A percentile compares a stretch with the other conserved stretches of the same genome.
phyloP scores from a whole-genome alignment of 176 grass and related monocot species.

The Canna indica region DNA sequence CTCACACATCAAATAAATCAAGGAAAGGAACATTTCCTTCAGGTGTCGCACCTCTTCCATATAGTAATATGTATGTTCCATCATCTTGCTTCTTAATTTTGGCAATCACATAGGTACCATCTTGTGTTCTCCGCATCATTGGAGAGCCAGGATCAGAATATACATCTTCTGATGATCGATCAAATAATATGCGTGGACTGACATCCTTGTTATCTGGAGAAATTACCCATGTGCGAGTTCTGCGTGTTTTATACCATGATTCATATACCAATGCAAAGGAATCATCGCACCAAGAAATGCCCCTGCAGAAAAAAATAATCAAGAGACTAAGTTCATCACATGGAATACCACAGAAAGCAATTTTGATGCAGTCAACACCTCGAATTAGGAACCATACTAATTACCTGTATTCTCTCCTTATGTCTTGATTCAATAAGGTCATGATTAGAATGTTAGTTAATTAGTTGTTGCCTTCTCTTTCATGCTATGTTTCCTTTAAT shows the following conservation, averaged over 20 bases:
- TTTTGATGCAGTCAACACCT: no score
- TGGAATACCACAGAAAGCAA: neutral
- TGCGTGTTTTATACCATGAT: slow-evolving; percentile 97
- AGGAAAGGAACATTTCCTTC: slow-evolving; percentile 97
- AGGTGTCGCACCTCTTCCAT: slow-evolving; percentile 93
- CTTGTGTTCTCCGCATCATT: slow-evolving; percentile 81
- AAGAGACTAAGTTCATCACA: neutral
- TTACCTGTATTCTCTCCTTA: no score
- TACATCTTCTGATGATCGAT: slow-evolving; percentile 95
- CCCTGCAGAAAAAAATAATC: slow-evolving; percentile 40
- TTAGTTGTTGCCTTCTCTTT: no score
- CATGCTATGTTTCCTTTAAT: no score
- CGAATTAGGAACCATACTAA: no score
- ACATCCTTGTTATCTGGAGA: slow-evolving; percentile 69
- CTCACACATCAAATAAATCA: slow-evolving; percentile 97
- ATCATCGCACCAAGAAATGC: slow-evolving; percentile 85
- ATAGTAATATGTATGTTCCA: slow-evolving; percentile 67
- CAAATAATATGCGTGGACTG: slow-evolving; percentile 70
- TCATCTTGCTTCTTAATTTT: slow-evolving; percentile 79
- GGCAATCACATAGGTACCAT: slow-evolving; percentile 90
- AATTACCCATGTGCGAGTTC: slow-evolving; percentile 90
- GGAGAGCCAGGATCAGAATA: slow-evolving; percentile 97
- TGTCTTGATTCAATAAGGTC: no score
- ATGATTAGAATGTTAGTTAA: no score
- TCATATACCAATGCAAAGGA: slow-evolving; percentile 92